phyloP scores from a whole-genome alignment of 108 stramenopile genomes.

The Nitzschia sp. region DNA sequence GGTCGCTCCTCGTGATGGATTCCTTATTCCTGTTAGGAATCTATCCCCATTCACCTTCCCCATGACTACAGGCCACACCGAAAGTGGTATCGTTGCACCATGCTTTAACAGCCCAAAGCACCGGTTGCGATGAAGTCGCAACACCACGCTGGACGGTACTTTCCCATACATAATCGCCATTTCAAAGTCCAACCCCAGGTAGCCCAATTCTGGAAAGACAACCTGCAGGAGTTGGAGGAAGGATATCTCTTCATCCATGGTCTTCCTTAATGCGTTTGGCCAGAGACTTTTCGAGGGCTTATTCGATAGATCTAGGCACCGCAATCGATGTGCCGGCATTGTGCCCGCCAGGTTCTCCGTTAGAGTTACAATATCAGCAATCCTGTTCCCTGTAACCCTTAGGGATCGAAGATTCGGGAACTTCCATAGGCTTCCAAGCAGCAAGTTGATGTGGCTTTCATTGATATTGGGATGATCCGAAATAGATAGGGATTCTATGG shows the following conservation, averaged over 20 bases:
- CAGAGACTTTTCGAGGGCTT: not conserved
- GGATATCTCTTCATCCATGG: not conserved
- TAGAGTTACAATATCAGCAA: not conserved
- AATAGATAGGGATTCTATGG: not conserved
- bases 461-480: not conserved
- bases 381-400: not conserved
- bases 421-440: not conserved
- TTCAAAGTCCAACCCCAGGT: not conserved
- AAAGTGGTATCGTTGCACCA: not conserved
- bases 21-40: not conserved
- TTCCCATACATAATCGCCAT: not conserved
- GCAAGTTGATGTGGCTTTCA: not conserved
- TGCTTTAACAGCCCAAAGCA: not conserved
- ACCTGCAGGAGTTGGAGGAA: not conserved
- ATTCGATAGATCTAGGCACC: not conserved
- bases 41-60: not conserved
- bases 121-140: not conserved
- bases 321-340: not conserved
- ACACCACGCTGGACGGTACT: not conserved
- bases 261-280: not conserved
- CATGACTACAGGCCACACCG: not conserved
- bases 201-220: not conserved
- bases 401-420: not conserved
- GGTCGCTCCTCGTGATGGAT: not conserved
- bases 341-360: not conserved